Evolutionary conservation across 345 rosid genomes (phyloP).

Genomic region (Citrus unshiu): DNA sequence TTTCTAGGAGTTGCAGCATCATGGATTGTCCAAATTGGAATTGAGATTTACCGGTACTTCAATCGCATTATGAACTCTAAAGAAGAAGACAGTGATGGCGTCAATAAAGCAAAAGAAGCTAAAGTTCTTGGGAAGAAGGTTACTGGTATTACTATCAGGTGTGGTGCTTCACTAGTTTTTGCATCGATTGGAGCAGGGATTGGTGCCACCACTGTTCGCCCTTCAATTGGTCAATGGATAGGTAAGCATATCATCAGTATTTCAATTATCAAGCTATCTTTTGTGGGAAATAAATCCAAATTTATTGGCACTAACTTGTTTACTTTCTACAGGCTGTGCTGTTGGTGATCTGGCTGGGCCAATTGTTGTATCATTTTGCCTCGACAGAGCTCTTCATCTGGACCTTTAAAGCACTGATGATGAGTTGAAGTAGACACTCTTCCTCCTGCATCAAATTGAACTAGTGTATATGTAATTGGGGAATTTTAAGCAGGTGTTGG

Average conservation of each 20-base stretch:
- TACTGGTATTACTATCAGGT: constrained; percentile 56
- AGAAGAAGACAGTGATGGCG: constrained; percentile 43
- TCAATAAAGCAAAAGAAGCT: constrained; percentile 40
- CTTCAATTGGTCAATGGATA: constrained; percentile 89
- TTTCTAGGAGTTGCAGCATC: constrained; percentile 77
- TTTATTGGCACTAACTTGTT: not conserved
- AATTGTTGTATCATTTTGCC: constrained; percentile 51
- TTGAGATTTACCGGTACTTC: constrained; percentile 64
- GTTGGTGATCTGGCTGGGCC: constrained; percentile 89
- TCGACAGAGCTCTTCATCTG: constrained; percentile 56
- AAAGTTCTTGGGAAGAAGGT: constrained; percentile 76
- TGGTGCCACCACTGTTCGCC: constrained; percentile 68
- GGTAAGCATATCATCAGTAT: constrained; percentile 44
- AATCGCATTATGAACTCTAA: constrained; percentile 28
- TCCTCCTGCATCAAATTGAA: constrained; percentile 4
- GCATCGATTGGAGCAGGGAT: constrained; percentile 94
- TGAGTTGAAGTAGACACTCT: not conserved
- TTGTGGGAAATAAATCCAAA: not conserved
- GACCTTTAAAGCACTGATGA: constrained; percentile 27
- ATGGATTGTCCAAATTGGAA: constrained; percentile 87
- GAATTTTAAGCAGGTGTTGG: not conserved
- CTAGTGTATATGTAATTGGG: not conserved
- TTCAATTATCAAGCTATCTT: not conserved
- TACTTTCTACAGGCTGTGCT: constrained; percentile 60
- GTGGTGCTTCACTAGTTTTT: constrained; percentile 73